Percentiles rank a stretch among this genome's conserved stretches.
phyloP scores from a whole-genome alignment of 768 basidiomycete genomes.

The Tylopilus intermedius region DNA sequence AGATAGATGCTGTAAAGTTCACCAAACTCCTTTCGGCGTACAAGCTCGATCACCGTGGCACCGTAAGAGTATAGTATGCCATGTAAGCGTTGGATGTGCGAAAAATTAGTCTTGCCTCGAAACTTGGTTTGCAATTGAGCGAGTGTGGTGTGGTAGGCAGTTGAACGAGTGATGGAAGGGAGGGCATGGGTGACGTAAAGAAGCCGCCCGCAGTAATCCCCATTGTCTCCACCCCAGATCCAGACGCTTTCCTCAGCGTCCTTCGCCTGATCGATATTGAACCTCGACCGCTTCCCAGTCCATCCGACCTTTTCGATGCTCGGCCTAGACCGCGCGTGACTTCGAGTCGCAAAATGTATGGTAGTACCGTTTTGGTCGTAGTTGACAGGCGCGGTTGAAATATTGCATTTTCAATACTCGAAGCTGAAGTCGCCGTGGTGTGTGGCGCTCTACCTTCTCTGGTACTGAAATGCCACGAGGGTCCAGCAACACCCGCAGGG shows the following conservation, averaged over 20 bases:
- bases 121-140: constrained; percentile 66
- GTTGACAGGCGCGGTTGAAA: constrained; percentile 40
- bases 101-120: constrained; percentile 72
- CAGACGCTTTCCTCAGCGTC: constrained; percentile 56
- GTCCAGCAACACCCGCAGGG: constrained; percentile 27
- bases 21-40: constrained; percentile 88
- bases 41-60: constrained; percentile 85
- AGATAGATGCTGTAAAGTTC: constrained; percentile 18
- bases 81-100: constrained; percentile 87
- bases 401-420: constrained; percentile 11
- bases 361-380: constrained; percentile 24
- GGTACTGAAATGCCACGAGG: constrained; percentile 3
- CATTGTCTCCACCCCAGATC: constrained; percentile 71
- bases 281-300: constrained; percentile 37
- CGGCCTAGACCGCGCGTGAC: constrained; percentile 52
- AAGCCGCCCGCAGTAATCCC: constrained; percentile 76
- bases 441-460: constrained; percentile 13
- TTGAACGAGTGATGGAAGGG: constrained; percentile 51
- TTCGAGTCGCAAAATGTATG: constrained; percentile 33
- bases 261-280: constrained; percentile 65
- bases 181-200: constrained; percentile 51
- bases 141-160: constrained; percentile 64
- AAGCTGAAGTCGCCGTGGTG: constrained; percentile 26
- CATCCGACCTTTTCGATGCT: constrained; percentile 50
- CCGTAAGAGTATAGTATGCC: constrained; percentile 90